These are phyloP conservation scores for Orbilia oligospora DNA, from an alignment of 2,329 filamentous ascomycete species.

Conservation along the genomic window DNA sequence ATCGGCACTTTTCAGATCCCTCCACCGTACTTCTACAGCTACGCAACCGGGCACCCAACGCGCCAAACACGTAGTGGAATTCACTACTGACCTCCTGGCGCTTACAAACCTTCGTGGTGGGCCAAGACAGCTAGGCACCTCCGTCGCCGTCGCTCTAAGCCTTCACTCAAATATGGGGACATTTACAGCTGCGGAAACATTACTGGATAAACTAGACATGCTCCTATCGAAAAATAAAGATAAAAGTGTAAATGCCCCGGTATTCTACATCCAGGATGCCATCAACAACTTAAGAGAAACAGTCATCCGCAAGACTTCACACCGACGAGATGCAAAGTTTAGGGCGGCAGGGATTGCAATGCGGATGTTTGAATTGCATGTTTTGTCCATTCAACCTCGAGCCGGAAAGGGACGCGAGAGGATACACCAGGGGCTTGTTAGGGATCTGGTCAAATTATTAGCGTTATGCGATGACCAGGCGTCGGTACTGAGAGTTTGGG, in stretches of 20 bases:
- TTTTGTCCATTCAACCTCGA: background rate
- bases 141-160: constrained; percentile 15
- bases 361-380: constrained; percentile 27
- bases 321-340: constrained; percentile 9
- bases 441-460: constrained; percentile 29
- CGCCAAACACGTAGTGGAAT: constrained; percentile 17
- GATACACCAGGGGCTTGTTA: constrained; percentile 36
- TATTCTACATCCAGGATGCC: background rate
- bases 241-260: background rate
- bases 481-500: constrained; percentile 36
- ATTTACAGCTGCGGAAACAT: constrained; percentile 26
- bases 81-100: constrained; percentile 19
- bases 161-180: constrained; percentile 34
- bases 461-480: constrained; percentile 8
- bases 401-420: background rate
- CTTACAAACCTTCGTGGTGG: constrained; percentile 36
- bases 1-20: constrained; percentile 32
- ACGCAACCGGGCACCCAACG: constrained; percentile 9
- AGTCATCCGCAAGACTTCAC: background rate
- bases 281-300: background rate
- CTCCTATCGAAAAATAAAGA: background rate
- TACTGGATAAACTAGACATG: constrained; percentile 25
- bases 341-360: constrained; percentile 34
- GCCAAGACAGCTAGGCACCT: constrained; percentile 9
- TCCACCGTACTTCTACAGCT: constrained; percentile 15